Percentiles rank a stretch among this genome's conserved stretches.
These are phyloP conservation scores for Pythium aristosporum DNA, from an alignment of 352 stramenopile species.

Conservation along the genomic window DNA sequence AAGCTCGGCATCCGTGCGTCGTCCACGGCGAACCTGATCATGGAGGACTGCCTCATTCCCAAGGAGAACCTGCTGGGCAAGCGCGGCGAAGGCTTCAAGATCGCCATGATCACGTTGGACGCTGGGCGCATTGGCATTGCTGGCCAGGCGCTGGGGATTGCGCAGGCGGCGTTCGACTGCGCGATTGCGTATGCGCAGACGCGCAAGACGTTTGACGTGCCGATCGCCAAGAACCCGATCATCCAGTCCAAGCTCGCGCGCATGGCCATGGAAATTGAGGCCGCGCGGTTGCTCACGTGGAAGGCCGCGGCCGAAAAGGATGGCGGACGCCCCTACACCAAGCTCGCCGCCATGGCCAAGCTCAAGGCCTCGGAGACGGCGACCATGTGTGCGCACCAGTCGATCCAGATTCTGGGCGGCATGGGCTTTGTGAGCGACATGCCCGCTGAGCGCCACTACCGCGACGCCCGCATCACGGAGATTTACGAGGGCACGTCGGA, in stretches of 20 bases:
- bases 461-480: conserved; percentile 96
- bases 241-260: conserved; percentile 92
- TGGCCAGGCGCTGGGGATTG: conserved; percentile 94
- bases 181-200: conserved; percentile 95
- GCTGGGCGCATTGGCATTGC: conserved; percentile 95
- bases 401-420: conserved; percentile 94
- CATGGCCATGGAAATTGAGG: conserved; percentile 93
- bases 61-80: conserved; percentile 87
- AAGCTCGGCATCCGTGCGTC: conserved; percentile 97
- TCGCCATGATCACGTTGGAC: conserved; percentile 92
- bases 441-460: conserved; percentile 96
- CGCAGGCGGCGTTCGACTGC: conserved; percentile 94
- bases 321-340: conserved; percentile 85
- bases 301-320: conserved; percentile 93
- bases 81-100: conserved; percentile 89
- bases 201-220: conserved; percentile 93
- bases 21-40: conserved; percentile 96
- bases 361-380: conserved; percentile 94
- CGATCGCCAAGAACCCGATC: conserved; percentile 88
- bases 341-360: conserved; percentile 97
- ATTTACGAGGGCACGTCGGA: conserved; percentile 98
- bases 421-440: conserved; percentile 98
- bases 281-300: conserved; percentile 93
- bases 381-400: conserved; percentile 95
- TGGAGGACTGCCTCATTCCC: conserved; percentile 93